Evolutionary conservation across 2,329 filamentous ascomycete genomes (phyloP).

Genomic region (Delphinella strobiligena): DNA sequence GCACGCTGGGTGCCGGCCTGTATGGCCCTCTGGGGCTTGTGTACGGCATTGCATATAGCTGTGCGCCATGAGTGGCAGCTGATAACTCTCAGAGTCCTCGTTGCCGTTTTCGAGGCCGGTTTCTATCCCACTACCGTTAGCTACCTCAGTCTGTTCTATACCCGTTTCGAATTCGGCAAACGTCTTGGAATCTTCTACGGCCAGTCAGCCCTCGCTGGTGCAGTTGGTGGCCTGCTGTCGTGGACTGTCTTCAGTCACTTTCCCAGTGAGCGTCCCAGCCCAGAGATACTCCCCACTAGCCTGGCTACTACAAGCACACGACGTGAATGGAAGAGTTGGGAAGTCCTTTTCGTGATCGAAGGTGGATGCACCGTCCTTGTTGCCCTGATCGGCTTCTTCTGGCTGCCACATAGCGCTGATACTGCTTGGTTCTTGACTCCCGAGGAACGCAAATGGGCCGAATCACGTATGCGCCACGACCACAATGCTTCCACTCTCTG

Average conservation of each 20-base stretch:
- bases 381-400: constrained; percentile 36
- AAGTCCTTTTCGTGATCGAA: constrained; percentile 39
- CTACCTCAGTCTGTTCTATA: constrained; percentile 49
- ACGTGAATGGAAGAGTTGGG: constrained; percentile 37
- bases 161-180: constrained; percentile 43
- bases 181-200: constrained; percentile 46
- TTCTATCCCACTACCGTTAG: constrained; percentile 48
- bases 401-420: constrained; percentile 37
- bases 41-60: constrained; percentile 36
- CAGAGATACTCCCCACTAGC: not conserved
- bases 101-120: constrained; percentile 40
- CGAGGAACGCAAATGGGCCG: constrained; percentile 34
- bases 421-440: constrained; percentile 40
- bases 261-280: constrained; percentile 10
- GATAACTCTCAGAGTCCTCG: constrained; percentile 31
- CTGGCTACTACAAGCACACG: not conserved
- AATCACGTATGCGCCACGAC: constrained; percentile 29
- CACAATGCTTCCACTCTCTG: constrained; percentile 6
- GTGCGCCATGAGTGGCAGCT: constrained; percentile 35
- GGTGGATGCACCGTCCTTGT: constrained; percentile 34
- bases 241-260: constrained; percentile 37
- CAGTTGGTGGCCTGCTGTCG: constrained; percentile 43
- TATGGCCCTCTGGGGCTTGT: constrained; percentile 43
- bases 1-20: constrained; percentile 44
- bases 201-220: constrained; percentile 44